Conservation (phyloP, 1,284 basidiomycete genomes). For the Hemileia vastatrix region DNA sequence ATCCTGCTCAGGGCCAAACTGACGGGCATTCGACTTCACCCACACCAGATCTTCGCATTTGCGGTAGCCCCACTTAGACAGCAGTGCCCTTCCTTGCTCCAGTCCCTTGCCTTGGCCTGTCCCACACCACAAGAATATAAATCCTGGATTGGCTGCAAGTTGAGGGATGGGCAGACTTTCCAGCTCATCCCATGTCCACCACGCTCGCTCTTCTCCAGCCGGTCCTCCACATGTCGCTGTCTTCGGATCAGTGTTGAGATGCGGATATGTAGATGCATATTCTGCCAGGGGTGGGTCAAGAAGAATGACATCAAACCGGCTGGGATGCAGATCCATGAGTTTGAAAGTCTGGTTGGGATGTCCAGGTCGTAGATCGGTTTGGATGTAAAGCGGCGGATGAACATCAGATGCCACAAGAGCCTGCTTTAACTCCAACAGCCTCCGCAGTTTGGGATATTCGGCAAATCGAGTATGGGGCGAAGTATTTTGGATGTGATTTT, state of each 20-base stretch:
- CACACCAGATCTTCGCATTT: conserved; percentile 83
- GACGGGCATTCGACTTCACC: conserved; percentile 37
- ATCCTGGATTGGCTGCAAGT: conserved; percentile 80
- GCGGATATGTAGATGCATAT: conserved; percentile 51
- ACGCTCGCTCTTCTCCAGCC: not conserved
- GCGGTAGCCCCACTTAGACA: conserved; percentile 89
- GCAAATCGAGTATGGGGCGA: conserved; percentile 75
- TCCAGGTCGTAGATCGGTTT: conserved; percentile 33
- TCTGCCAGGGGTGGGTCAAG: conserved; percentile 69
- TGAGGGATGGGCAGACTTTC: conserved; percentile 70
- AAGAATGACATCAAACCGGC: conserved; percentile 85
- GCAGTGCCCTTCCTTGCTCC: conserved; percentile 79
- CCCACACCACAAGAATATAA: conserved; percentile 95
- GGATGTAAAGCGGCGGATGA: conserved; percentile 52
- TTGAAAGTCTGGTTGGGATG: conserved; percentile 36
- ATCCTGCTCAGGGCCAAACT: no score
- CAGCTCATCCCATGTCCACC: conserved; percentile 71
- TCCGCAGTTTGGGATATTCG: conserved; percentile 90
- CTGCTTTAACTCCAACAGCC: conserved; percentile 67
- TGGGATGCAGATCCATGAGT: conserved; percentile 52
- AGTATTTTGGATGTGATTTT: conserved; percentile 78
- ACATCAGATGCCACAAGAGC: conserved; percentile 33
- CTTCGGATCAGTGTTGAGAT: conserved; percentile 9
- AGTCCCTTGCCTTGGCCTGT: conserved; percentile 79
- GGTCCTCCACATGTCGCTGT: conserved; percentile 2